A percentile compares a stretch with the other conserved stretches of the same genome.
Evolutionary conservation across 2,329 filamentous ascomycete species (phyloP).

Genomic region (Teratosphaeria pseudoeucalypti): DNA sequence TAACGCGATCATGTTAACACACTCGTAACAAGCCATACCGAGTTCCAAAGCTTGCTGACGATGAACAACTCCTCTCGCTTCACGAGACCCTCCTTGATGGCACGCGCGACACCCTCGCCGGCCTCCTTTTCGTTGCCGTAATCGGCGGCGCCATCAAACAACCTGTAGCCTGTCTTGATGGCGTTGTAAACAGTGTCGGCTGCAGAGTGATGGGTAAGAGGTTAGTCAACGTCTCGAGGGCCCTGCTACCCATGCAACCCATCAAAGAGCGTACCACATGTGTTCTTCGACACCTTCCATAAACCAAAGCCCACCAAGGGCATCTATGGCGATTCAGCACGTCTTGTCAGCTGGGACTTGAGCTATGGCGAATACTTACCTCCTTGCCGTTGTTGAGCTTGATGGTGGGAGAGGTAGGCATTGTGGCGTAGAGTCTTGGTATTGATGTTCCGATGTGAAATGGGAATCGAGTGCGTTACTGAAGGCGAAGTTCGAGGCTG

Average conservation of each 20-base stretch:
- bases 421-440: constrained; percentile 16
- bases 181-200: constrained; percentile 69
- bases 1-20: constrained; percentile 28
- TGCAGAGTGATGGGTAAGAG: no score
- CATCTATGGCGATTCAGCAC: constrained; percentile 41
- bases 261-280: constrained; percentile 29
- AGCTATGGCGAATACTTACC: constrained; percentile 9
- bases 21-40: constrained; percentile 39
- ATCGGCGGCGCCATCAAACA: constrained; percentile 56
- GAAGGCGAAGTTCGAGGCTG: background rate
- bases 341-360: background rate
- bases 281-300: constrained; percentile 72
- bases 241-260: no score
- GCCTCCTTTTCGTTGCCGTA: constrained; percentile 76
- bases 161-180: constrained; percentile 51
- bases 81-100: constrained; percentile 70
- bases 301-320: constrained; percentile 67
- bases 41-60: constrained; percentile 86
- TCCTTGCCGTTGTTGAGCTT: constrained; percentile 30
- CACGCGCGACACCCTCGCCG: constrained; percentile 65
- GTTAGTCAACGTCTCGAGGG: no score
- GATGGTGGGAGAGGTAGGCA: constrained; percentile 21
- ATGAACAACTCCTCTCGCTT: constrained; percentile 84
- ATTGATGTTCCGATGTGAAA: background rate
- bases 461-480: background rate